Evolutionary conservation across 306 rosid genomes (phyloP).

Genomic region (Neltuma alba): DNA sequence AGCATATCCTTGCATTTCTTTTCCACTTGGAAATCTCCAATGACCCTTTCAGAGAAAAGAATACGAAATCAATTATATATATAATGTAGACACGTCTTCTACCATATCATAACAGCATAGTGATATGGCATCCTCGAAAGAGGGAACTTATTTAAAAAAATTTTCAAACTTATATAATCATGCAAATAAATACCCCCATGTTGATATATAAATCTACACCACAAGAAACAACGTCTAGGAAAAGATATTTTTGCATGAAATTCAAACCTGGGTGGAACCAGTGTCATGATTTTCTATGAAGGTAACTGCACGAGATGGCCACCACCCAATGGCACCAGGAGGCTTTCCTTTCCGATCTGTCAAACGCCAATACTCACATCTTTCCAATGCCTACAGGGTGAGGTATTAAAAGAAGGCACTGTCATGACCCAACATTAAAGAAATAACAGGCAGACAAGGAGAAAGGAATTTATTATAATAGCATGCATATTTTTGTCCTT

Average conservation of each 20-base stretch:
- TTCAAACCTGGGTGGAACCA: conserved; percentile 92
- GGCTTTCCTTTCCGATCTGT: conserved; percentile 76
- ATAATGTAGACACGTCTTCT: background rate
- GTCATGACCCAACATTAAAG: background rate
- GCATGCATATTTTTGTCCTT: background rate
- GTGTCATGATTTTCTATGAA: conserved; percentile 95
- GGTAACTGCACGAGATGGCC: conserved; percentile 96
- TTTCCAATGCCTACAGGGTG: conserved; percentile 62
- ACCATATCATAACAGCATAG: background rate
- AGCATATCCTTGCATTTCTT: conserved; percentile 94
- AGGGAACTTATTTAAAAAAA: background rate
- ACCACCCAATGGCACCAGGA: conserved; percentile 94
- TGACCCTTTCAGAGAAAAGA: conserved; percentile 68
- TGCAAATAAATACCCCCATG: background rate
- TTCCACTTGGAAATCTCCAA: conserved; percentile 86
- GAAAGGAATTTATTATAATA: conserved; percentile 13
- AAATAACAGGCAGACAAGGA: background rate
- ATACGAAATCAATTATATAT: background rate
- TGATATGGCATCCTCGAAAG: background rate
- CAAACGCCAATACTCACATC: conserved; percentile 91
- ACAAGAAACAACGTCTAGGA: conserved; percentile 4
- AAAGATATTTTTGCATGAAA: conserved; percentile 12
- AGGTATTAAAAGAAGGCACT: conserved; percentile 3
- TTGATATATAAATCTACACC: background rate
- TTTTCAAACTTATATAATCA: background rate